A percentile compares a stretch with the other conserved stretches of the same genome.
Evolutionary conservation across 768 basidiomycete genomes (phyloP).

Genomic region (Tricholoma flavovirens): DNA sequence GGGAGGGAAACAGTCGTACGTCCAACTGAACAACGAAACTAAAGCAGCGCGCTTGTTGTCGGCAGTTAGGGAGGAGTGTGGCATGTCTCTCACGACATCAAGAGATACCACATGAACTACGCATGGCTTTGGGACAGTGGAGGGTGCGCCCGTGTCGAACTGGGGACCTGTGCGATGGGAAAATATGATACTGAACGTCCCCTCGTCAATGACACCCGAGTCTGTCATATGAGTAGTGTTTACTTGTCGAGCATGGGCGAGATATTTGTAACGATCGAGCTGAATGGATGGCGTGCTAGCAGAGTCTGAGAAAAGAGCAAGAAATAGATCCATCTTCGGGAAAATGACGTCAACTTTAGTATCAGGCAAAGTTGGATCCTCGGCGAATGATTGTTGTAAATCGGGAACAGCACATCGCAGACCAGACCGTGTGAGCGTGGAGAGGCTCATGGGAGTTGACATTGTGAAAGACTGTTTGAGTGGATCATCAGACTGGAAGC

Average conservation of each 20-base stretch:
- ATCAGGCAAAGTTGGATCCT: neutral
- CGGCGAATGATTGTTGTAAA: too few species aligned
- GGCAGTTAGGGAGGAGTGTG: neutral
- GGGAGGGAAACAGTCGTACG: neutral
- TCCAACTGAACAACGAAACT: slow-evolving; percentile 4
- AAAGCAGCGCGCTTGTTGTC: neutral
- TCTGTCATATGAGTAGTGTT: neutral
- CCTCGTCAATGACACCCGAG: neutral
- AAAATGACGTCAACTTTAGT: neutral
- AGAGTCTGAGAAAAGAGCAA: neutral
- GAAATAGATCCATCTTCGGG: neutral
- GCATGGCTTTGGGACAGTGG: neutral
- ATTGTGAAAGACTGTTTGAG: too few species aligned
- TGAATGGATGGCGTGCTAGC: neutral
- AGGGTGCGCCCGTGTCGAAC: neutral
- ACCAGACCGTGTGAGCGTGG: too few species aligned
- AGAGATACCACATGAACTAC: neutral
- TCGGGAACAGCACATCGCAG: too few species aligned
- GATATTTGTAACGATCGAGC: neutral
- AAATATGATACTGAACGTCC: neutral
- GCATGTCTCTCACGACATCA: neutral
- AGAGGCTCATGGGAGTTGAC: too few species aligned
- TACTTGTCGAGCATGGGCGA: neutral
- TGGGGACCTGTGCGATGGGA: neutral
- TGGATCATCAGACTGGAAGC: too few species aligned